phyloP scores from a whole-genome alignment of 163 green algal genomes.

The Scenedesmus sp. region DNA sequence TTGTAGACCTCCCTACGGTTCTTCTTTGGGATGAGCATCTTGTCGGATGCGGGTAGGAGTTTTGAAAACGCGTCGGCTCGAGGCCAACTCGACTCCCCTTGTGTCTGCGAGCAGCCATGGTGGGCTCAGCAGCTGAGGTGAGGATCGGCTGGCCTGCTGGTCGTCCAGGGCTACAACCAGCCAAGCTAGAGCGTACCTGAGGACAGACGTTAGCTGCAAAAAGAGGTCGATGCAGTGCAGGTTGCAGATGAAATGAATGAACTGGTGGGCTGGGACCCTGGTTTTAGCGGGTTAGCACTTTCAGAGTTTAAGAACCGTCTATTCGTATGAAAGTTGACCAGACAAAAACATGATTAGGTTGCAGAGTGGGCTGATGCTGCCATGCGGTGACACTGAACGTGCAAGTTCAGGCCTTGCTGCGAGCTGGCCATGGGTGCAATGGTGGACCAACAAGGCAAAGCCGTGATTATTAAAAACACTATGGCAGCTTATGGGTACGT shows the following conservation, averaged over 20 bases:
- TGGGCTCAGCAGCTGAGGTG: background rate
- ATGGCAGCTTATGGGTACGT: background rate
- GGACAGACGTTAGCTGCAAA: background rate
- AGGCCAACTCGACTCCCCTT: conserved; percentile 87
- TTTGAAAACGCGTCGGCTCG: conserved; percentile 79
- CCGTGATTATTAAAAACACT: background rate
- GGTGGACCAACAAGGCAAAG: background rate
- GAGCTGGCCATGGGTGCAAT: background rate
- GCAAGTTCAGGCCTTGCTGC: background rate
- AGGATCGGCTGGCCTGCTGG: background rate
- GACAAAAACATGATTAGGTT: background rate
- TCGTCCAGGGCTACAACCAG: background rate
- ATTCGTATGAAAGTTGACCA: background rate
- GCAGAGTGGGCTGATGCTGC: background rate
- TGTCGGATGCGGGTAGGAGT: conserved; percentile 76
- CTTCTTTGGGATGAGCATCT: conserved; percentile 99
- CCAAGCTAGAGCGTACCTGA: background rate
- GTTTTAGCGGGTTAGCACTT: background rate
- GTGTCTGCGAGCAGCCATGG: conserved; percentile 23
- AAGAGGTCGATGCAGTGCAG: background rate
- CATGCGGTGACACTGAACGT: background rate
- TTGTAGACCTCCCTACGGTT: conserved; percentile 99
- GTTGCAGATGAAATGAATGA: background rate
- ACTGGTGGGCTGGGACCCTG: background rate
- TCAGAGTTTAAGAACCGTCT: background rate